Evolutionary conservation across 768 basidiomycete genomes (phyloP).

Genomic region (Lactarius akahatsu): DNA sequence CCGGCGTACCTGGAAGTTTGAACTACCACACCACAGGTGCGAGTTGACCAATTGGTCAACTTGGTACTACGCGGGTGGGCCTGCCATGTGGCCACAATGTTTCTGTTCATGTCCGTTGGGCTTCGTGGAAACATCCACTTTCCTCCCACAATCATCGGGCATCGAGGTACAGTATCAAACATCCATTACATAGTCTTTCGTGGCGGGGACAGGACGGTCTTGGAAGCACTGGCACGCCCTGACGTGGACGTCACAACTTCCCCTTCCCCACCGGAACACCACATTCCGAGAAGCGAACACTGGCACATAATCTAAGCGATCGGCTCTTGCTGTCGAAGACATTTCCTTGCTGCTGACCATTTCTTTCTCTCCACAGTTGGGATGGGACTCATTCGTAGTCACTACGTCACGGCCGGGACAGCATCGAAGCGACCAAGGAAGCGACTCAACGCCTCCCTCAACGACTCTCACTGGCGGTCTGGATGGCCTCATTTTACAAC

Average conservation of each 20-base stretch:
- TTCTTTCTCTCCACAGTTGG: background rate
- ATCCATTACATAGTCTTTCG: slow-evolving; percentile 7
- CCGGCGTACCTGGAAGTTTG: background rate
- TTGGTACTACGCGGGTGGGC: background rate
- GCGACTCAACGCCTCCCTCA: background rate
- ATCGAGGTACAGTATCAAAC: background rate
- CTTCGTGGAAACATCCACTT: background rate
- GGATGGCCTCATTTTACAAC: background rate
- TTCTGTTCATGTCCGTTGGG: background rate
- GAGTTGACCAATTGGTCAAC: background rate
- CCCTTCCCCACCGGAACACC: background rate
- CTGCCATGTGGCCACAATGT: slow-evolving; percentile 2
- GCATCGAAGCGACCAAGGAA: background rate
- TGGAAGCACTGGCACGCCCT: slow-evolving; percentile 12
- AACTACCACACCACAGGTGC: background rate
- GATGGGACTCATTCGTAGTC: background rate
- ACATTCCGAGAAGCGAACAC: background rate
- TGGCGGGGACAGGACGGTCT: slow-evolving; percentile 23
- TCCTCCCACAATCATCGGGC: background rate
- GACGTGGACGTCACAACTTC: slow-evolving; percentile 7
- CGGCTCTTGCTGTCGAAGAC: background rate
- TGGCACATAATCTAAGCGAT: background rate
- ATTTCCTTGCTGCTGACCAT: background rate
- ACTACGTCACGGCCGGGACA: background rate
- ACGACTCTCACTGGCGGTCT: background rate